phyloP scores from a whole-genome alignment of 441 rosid species.

The Melastoma candidum region DNA sequence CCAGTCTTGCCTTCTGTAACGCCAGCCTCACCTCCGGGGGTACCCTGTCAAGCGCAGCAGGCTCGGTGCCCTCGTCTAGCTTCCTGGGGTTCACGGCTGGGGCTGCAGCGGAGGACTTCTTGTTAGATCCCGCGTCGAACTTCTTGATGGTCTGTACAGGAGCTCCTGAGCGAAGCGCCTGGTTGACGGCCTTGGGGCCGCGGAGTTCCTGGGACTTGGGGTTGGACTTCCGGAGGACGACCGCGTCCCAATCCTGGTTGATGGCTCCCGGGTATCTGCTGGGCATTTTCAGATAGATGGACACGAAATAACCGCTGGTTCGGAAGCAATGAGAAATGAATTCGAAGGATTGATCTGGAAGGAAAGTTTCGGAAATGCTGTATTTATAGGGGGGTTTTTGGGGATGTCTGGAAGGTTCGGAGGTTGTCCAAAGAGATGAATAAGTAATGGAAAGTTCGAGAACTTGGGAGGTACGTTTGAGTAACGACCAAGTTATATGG shows the following conservation, averaged over 20 bases:
- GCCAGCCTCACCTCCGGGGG: conserved; percentile 48
- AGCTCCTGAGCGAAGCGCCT: conserved; percentile 51
- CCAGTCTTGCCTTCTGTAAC: conserved; percentile 64
- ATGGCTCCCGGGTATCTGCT: conserved; percentile 56
- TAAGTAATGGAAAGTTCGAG: too few relatives aligned
- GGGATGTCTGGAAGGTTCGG: too few relatives aligned
- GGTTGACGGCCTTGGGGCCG: conserved; percentile 67
- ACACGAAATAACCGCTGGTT: too few relatives aligned
- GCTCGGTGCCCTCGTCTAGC: conserved; percentile 67
- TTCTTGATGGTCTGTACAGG: conserved; percentile 65
- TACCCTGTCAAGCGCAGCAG: conserved; percentile 47
- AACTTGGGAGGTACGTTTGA: too few relatives aligned
- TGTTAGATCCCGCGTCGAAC: conserved; percentile 68
- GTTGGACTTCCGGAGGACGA: conserved; percentile 60
- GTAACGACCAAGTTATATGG: too few relatives aligned
- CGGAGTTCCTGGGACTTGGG: conserved; percentile 53
- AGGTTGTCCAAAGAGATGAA: too few relatives aligned
- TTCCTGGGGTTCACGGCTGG: conserved; percentile 23
- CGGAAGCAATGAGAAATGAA: too few relatives aligned
- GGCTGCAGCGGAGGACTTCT: conserved; percentile 28
- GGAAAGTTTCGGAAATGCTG: too few relatives aligned
- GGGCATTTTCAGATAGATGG: conserved; percentile 32
- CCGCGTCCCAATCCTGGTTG: conserved; percentile 78
- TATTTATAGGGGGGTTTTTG: too few relatives aligned
- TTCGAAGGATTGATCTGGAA: too few relatives aligned